Percentiles rank a stretch among this genome's conserved stretches.
phyloP scores from a whole-genome alignment of 2,329 filamentous ascomycete genomes.

The Chrysoporthe cubensis region DNA sequence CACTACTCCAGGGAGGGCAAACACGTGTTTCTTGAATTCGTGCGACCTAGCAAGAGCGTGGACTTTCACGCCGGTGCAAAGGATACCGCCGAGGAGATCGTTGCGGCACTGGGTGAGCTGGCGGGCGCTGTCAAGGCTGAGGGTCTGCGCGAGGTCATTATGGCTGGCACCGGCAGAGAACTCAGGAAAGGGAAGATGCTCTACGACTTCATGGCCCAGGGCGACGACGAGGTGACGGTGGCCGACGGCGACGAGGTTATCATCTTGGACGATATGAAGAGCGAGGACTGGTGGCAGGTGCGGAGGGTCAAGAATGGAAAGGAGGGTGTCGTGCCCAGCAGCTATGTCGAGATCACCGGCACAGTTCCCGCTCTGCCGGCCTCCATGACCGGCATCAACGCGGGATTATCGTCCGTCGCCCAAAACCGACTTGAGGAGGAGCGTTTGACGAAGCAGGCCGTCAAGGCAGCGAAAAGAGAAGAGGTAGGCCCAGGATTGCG shows the following conservation, averaged over 20 bases:
- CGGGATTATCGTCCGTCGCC: conserved; percentile 69
- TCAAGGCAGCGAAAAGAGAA: conserved; percentile 63
- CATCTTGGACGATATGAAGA: conserved; percentile 85
- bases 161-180: conserved; percentile 72
- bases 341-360: conserved; percentile 89
- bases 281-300: conserved; percentile 99
- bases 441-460: conserved; percentile 78
- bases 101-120: conserved; percentile 83
- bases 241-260: conserved; percentile 88
- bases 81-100: conserved; percentile 94
- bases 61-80: conserved; percentile 98
- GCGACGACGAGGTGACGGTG: conserved; percentile 95
- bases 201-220: conserved; percentile 96
- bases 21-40: conserved; percentile 93
- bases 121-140: conserved; percentile 85
- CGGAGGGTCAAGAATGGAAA: conserved; percentile 87
- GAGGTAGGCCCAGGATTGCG: conserved; percentile 78
- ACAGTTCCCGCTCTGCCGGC: conserved; percentile 56
- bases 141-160: conserved; percentile 81
- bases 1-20: conserved; percentile 98
- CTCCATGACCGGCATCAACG: conserved; percentile 54
- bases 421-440: conserved; percentile 81
- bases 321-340: conserved; percentile 94
- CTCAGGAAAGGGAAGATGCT: conserved; percentile 78
- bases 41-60: conserved; percentile 89